Conservation (phyloP, 2,329 filamentous ascomycete species). For the Pseudogymnoascus sp. region DNA sequence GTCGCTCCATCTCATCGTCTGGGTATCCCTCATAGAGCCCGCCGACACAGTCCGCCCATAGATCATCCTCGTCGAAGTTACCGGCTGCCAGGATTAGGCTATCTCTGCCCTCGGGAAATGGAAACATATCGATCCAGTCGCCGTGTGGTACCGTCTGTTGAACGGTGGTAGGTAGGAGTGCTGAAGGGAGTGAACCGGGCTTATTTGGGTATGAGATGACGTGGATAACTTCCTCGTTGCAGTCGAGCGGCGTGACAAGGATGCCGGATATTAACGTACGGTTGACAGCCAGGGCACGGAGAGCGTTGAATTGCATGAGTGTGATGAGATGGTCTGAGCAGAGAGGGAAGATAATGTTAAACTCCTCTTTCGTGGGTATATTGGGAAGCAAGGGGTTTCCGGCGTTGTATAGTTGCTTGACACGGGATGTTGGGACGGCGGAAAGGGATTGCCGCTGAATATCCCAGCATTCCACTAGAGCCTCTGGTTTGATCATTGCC, state of each 20-base stretch:
- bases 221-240: constrained; percentile 26
- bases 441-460: constrained; percentile 27
- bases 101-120: constrained; percentile 33
- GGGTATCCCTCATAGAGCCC: constrained; percentile 38
- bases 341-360: constrained; percentile 31
- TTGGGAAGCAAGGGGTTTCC: constrained; percentile 26
- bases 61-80: constrained; percentile 35
- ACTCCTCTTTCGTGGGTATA: constrained; percentile 20
- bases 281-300: constrained; percentile 32
- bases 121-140: constrained; percentile 36
- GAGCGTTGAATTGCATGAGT: constrained; percentile 35
- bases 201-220: constrained; percentile 25
- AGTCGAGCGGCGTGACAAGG: constrained; percentile 28
- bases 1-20: constrained; percentile 33
- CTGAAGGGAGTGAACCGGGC: constrained; percentile 25
- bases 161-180: constrained; percentile 32
- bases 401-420: constrained; percentile 28
- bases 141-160: constrained; percentile 33
- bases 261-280: constrained; percentile 29
- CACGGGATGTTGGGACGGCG: constrained; percentile 25
- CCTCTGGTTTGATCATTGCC: constrained; percentile 24
- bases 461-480: constrained; percentile 30
- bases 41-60: constrained; percentile 36
- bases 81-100: constrained; percentile 30
- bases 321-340: constrained; percentile 35